These are phyloP conservation scores for Oxalis stricta DNA, from an alignment of 441 rosid genomes.

Conservation along the genomic window DNA sequence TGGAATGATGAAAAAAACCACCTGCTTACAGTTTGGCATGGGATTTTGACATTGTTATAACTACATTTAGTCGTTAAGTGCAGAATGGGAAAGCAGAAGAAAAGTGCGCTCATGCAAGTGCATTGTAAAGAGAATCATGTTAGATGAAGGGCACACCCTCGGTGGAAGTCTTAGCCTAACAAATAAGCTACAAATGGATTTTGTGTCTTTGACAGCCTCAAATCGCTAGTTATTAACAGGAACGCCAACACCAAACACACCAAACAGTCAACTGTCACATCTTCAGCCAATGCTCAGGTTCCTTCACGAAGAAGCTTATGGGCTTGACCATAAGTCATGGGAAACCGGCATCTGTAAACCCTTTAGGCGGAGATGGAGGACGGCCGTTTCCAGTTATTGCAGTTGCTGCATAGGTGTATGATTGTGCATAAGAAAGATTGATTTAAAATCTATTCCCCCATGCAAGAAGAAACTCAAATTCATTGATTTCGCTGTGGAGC, in stretches of 20 bases:
- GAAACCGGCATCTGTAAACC: slow-evolving; percentile 87
- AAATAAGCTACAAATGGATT: slow-evolving; percentile 89
- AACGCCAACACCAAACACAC: slow-evolving; percentile 92
- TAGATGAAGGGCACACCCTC: slow-evolving; percentile 98
- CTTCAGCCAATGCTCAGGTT: slow-evolving; percentile 86
- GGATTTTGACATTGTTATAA: slow-evolving; percentile 90
- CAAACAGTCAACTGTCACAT: slow-evolving; percentile 72
- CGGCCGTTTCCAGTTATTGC: slow-evolving; percentile 58
- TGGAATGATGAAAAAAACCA: slow-evolving; percentile 58
- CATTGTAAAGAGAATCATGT: slow-evolving; percentile 89
- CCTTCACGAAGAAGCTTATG: slow-evolving; percentile 88
- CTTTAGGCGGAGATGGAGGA: slow-evolving; percentile 84
- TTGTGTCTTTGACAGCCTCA: slow-evolving; percentile 69
- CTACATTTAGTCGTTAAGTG: slow-evolving; percentile 92
- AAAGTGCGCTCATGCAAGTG: slow-evolving; percentile 79
- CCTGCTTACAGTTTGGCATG: slow-evolving; percentile 85
- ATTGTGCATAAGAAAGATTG: slow-evolving; percentile 88
- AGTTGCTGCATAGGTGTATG: slow-evolving; percentile 78
- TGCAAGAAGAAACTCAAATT: slow-evolving; percentile 72
- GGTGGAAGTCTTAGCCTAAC: slow-evolving; percentile 89
- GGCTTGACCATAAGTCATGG: slow-evolving; percentile 71
- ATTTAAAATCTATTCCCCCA: slow-evolving; percentile 80
- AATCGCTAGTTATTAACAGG: slow-evolving; percentile 92
- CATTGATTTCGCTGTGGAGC: slow-evolving; percentile 61
- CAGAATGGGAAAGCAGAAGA: slow-evolving; percentile 78